Percentiles rank a stretch among this genome's conserved stretches.
Conservation (phyloP, 2,329 filamentous ascomycete species). For the Aspergillus nomiae region DNA sequence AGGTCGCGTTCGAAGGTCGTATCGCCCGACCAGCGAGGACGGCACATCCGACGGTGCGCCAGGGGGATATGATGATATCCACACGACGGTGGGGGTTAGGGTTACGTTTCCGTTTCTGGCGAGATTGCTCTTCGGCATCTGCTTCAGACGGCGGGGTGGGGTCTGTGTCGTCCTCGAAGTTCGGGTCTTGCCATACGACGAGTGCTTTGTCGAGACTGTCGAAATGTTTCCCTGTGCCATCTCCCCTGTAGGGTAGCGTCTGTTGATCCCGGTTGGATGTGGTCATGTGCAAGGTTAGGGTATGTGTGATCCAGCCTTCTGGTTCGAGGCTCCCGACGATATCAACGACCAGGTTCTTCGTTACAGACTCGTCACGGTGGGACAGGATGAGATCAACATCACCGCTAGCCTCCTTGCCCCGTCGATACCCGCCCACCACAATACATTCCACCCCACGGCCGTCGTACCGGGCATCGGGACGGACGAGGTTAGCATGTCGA, state of each 20-base stretch:
- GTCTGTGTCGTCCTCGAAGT: constrained; percentile 40
- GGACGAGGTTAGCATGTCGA: constrained; percentile 65
- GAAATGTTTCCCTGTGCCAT: constrained; percentile 58
- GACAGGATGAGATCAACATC: constrained; percentile 87
- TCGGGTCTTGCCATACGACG: constrained; percentile 83
- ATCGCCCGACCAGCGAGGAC: constrained; percentile 82
- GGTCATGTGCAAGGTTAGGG: constrained; percentile 68
- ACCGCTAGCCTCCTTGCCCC: constrained; percentile 71
- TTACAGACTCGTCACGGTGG: constrained; percentile 71
- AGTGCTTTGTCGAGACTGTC: constrained; percentile 90
- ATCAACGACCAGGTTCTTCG: constrained; percentile 69
- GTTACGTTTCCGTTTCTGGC: constrained; percentile 51
- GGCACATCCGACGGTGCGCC: constrained; percentile 86
- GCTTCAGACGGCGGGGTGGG: constrained; percentile 18
- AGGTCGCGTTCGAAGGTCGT: constrained; percentile 90
- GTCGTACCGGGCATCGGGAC: constrained; percentile 46
- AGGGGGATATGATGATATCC: constrained; percentile 88
- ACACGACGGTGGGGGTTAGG: constrained; percentile 79
- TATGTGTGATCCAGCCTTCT: constrained; percentile 76
- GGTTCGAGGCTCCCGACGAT: constrained; percentile 71
- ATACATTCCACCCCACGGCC: constrained; percentile 57
- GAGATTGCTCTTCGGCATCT: constrained; percentile 5
- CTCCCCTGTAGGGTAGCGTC: constrained; percentile 56
- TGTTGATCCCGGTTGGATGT: constrained; percentile 74
- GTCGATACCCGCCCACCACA: constrained; percentile 78